Base-by-base conservation (phyloP, 805 yeast genomes). In the Hanseniaspora vineae region DNA sequence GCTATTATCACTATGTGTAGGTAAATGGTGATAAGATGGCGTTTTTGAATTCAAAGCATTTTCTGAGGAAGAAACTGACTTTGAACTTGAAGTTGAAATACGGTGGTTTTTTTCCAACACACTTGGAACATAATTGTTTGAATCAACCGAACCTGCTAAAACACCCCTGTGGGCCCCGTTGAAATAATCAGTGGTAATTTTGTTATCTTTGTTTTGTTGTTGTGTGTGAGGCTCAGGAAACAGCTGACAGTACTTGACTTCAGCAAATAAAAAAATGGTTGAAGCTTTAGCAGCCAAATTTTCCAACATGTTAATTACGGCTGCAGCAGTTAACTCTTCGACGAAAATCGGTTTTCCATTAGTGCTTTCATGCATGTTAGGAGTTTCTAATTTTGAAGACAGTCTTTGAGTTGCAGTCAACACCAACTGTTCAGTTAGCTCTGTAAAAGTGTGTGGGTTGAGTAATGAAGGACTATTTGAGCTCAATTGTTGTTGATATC, bases 191-290 rank as follows among this genome's bases (percentile, higher is more conserved):
- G 6, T 23, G 4, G 29, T 23, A 23, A 5, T 4, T 23, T 8
- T 23, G 4, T 4, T 4, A 23, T 4, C 8, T 23, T 23, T 23
- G 29, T 23, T 23, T 23, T 23, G 29, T 23, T 23, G 29, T 23
- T 62, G 58, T 23, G 53, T 47, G 5, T 3, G 15, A 33, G 86
- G 82, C 23, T 80, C 69, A 10, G 96, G 96, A 35, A 83, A 76
- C 55, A 89, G 69, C 66, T 90, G 97, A 40, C 82, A 73, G 57
- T 81, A 86, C 64, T 92, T 92, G 29, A 87, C 88, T 54, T 88
- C 96, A 0, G 97, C 97, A 68, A 82, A 88, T 32, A 87, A 70
- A 52, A 81, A 79, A 18, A 92, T 80, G 0, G 95, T 95, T 59
- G 88, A 92, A 0, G 96, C 87, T 66, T 87, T 88, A 0, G 96